Conservation (phyloP, 768 basidiomycete species). For the Scleroderma bovista region DNA sequence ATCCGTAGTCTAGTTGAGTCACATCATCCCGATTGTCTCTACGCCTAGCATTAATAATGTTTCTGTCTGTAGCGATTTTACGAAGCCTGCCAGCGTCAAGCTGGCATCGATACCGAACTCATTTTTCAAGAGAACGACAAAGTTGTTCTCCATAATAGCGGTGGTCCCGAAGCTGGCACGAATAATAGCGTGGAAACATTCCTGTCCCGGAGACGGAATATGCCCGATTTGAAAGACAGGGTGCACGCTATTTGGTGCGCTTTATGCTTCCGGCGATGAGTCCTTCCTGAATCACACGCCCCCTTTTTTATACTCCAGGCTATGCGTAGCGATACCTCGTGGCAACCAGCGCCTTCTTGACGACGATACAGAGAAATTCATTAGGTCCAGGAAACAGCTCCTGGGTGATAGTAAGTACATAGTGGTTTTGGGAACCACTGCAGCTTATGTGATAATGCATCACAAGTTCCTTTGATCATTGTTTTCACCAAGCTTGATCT, state of each 20-base stretch:
- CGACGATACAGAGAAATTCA: not conserved
- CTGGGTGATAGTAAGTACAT: conserved; percentile 1
- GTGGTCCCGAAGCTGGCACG: conserved; percentile 10
- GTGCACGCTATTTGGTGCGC: conserved; percentile 12
- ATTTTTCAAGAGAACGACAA: conserved; percentile 7
- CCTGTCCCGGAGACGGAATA: conserved; percentile 5
- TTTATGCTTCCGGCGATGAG: not conserved
- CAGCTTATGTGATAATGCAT: not conserved
- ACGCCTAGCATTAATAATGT: not conserved
- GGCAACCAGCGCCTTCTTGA: conserved; percentile 4
- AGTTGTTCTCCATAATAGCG: conserved; percentile 15
- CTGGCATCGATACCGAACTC: conserved; percentile 10
- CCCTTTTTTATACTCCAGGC: not conserved
- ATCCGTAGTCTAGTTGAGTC: conserved; percentile 3
- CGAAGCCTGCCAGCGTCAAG: conserved; percentile 5
- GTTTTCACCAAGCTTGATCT: conserved; percentile 7
- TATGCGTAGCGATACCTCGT: conserved; percentile 4
- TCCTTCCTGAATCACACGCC: not conserved
- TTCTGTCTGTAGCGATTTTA: not conserved
- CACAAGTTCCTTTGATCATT: conserved; percentile 1
- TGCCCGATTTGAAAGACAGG: conserved; percentile 6
- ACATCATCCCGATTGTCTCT: not conserved
- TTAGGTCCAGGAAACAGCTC: not conserved
- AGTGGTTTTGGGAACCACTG: not conserved
- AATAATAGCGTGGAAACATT: conserved; percentile 1